phyloP scores from a whole-genome alignment of 2,329 filamentous ascomycete species.

The Cladorrhinum sp. region DNA sequence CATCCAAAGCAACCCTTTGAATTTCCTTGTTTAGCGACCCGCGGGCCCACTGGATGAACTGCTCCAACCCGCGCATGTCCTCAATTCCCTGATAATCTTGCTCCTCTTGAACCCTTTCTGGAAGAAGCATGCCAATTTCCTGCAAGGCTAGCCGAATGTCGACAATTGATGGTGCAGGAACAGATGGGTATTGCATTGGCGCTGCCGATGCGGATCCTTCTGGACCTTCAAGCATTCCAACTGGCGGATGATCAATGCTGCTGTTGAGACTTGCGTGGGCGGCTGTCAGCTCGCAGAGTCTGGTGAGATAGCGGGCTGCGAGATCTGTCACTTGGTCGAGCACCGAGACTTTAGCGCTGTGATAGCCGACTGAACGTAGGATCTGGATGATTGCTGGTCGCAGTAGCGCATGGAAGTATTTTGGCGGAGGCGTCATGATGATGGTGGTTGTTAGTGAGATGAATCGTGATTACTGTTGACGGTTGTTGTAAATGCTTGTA shows the following conservation, averaged over 20 bases:
- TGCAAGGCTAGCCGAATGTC: conserved; percentile 85
- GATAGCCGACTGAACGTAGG: conserved; percentile 86
- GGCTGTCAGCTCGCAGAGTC: conserved; percentile 71
- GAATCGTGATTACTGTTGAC: not conserved
- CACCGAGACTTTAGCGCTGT: conserved; percentile 74
- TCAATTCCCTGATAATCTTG: conserved; percentile 69
- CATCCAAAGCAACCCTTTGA: conserved; percentile 72
- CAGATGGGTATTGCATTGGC: not conserved
- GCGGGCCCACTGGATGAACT: conserved; percentile 75
- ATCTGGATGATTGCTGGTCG: conserved; percentile 87
- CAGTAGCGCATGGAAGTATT: conserved; percentile 70
- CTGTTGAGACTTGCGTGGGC: conserved; percentile 69
- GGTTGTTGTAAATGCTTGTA: not conserved
- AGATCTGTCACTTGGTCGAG: conserved; percentile 87
- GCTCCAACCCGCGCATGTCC: conserved; percentile 73
- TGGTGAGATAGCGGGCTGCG: conserved; percentile 72
- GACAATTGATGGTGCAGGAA: conserved; percentile 57
- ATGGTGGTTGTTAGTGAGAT: too few species aligned
- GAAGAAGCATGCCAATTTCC: conserved; percentile 71
- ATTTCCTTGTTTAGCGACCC: conserved; percentile 77
- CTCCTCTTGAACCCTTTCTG: conserved; percentile 64
- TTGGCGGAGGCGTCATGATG: conserved; percentile 45
- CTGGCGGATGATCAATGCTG: conserved; percentile 52
- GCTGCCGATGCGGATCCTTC: not conserved
- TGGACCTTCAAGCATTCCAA: not conserved